phyloP scores from a whole-genome alignment of 345 rosid genomes.

The Psidium guajava region DNA sequence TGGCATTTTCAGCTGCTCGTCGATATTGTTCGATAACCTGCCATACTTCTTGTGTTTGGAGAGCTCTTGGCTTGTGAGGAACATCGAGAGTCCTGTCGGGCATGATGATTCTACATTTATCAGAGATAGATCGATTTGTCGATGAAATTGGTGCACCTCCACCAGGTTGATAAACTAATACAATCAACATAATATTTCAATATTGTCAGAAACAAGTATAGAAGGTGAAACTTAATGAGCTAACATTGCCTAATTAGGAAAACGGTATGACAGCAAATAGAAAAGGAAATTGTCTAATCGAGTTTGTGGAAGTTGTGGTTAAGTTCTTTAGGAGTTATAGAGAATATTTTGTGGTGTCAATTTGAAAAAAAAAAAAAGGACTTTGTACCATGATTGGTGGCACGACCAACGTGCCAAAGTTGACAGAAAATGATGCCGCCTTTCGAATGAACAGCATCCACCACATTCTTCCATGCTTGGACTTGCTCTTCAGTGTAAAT shows the following conservation, averaged over 20 bases:
- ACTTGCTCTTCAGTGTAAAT: conserved; percentile 75
- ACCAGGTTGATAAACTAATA: conserved; percentile 20
- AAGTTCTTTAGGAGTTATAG: background rate
- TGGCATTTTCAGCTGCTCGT: conserved; percentile 14
- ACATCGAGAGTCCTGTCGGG: conserved; percentile 3
- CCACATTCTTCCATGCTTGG: conserved; percentile 73
- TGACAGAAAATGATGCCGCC: conserved; percentile 83
- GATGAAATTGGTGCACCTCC: conserved; percentile 27
- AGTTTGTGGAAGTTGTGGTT: too few species aligned
- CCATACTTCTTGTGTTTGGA: background rate
- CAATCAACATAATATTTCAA: background rate
- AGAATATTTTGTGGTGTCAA: background rate
- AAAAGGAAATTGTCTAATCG: too few species aligned
- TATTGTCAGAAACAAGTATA: background rate
- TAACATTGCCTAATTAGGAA: too few species aligned
- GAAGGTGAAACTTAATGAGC: background rate
- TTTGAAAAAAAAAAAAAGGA: too few species aligned
- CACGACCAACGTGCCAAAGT: conserved; percentile 91
- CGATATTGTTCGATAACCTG: background rate
- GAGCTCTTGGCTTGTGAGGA: background rate
- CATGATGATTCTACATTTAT: conserved; percentile 18
- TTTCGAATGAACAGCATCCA: conserved; percentile 65
- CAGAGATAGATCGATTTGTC: conserved; percentile 17
- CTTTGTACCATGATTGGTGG: conserved; percentile 51
- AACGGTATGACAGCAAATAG: too few species aligned